Base-by-base conservation (phyloP, 1,284 basidiomycete genomes). In the Tremellales sp. region DNA sequence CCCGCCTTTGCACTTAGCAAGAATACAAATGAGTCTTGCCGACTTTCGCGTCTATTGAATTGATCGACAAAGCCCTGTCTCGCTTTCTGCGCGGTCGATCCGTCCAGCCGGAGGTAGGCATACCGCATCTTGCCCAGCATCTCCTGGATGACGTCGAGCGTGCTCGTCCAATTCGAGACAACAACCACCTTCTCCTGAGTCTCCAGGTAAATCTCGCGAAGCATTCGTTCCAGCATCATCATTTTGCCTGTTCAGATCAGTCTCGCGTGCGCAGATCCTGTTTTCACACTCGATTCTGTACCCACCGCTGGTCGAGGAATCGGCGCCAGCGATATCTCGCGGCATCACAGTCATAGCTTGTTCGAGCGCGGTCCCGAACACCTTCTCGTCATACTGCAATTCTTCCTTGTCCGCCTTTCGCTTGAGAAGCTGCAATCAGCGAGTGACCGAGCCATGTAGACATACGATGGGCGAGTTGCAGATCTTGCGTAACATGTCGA, bases 1-100 rank as follows among this genome's bases (percentile, higher is more conserved):
- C 94, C 94, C 1, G 92, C 90, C 75, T 97, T 97, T 10, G 91
- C 87, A 65, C 91, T 96, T 41, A 99, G 76, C 17, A 99, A 76
- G 67, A 99, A 98, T 26, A 97, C 73, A 65, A 97, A 78, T 52
- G 66, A 66, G 8, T 68, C 53, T 4, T 58, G 45, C 19, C 63
- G 53, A 5, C 54, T 43, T n/a, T 21, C 52, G n/a, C 36, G 53
- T 53, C 60, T 47, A 36, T 74, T 75, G 61, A 76, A 75, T 4
- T 53, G 40, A 45, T 73, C 67, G 2, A 72, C 73, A 8, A 66
- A 49, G 22, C 62, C 84, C 64, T 93, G 89, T 36, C 92, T 79
- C 67, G 89, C 88, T 19, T 81, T 78, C 23, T 84, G 80, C 0
- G 86, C 82, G 0, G 90, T 94, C 65, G 83, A 84, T 12, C 91